These are phyloP conservation scores for Encephalitozoon intestinalis DNA, from an alignment of 371 early-diverging fungal species.

Conservation along the genomic window DNA sequence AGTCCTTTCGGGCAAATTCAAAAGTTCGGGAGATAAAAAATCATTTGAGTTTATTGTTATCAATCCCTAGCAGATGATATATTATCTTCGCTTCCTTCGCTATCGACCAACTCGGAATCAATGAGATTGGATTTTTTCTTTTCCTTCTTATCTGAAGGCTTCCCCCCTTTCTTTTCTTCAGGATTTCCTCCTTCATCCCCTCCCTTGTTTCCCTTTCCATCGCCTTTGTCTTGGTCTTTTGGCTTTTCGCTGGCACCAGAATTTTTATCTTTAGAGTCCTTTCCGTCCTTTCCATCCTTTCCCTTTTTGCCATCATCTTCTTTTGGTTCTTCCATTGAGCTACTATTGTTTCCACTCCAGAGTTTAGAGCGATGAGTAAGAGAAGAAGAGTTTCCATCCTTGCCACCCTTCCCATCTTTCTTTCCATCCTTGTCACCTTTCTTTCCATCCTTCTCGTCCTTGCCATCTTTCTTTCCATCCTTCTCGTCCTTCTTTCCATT, in stretches of 20 bases:
- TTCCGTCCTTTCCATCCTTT: background rate
- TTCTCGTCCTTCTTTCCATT: conserved; percentile 5
- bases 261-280: background rate
- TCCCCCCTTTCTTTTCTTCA: background rate
- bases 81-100: background rate
- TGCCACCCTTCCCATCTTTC: background rate
- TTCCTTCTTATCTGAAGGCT: background rate
- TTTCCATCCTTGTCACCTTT: background rate
- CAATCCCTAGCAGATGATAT: background rate
- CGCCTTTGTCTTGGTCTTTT: background rate
- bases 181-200: background rate
- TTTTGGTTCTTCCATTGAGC: too few relatives aligned
- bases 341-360: too few relatives aligned
- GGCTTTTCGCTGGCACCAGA: background rate
- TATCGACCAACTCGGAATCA: background rate
- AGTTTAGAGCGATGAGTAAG: too few relatives aligned
- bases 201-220: too few relatives aligned
- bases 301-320: too few relatives aligned
- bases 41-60: background rate
- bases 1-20: background rate
- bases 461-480: background rate
- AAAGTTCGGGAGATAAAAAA: background rate
- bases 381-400: background rate
- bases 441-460: background rate
- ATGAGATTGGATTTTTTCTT: background rate